Conservation (phyloP, 2,329 filamentous ascomycete species). For the Paecilomyces formosus region DNA sequence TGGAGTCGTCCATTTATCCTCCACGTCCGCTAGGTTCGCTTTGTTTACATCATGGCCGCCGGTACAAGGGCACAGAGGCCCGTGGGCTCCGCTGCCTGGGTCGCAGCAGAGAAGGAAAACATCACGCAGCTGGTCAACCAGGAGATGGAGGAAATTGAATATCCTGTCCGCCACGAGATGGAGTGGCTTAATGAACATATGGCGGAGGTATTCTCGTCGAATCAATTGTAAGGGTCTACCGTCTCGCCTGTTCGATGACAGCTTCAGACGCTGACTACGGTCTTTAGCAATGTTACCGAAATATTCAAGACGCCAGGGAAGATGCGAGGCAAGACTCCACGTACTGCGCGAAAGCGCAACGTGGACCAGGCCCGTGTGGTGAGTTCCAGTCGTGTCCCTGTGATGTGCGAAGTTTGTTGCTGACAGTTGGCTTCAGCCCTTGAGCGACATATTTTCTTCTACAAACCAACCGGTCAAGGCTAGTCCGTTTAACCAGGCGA, state of each 20-base stretch:
- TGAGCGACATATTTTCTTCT: slow-evolving; percentile 42
- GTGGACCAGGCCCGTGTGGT: slow-evolving; percentile 38
- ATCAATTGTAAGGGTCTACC: slow-evolving; percentile 60
- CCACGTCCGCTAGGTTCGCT: slow-evolving; percentile 6
- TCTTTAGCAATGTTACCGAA: slow-evolving; percentile 72
- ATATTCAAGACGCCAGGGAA: slow-evolving; percentile 69
- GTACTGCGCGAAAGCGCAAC: slow-evolving; percentile 37
- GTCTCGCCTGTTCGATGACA: slow-evolving; percentile 5
- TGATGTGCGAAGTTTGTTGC: slow-evolving; percentile 6
- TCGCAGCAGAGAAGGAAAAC: slow-evolving; percentile 73
- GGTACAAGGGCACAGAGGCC: slow-evolving; percentile 38
- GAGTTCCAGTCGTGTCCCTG: slow-evolving; percentile 14
- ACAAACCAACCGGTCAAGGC: slow-evolving; percentile 26
- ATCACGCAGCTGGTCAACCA: slow-evolving; percentile 67
- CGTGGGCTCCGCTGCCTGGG: slow-evolving; percentile 79
- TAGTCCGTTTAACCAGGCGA: slow-evolving; percentile 26
- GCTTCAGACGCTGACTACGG: slow-evolving; percentile 20
- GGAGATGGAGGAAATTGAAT: slow-evolving; percentile 89
- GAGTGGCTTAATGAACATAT: slow-evolving; percentile 99
- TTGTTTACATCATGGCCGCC: slow-evolving; percentile 35
- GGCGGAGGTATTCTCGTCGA: slow-evolving; percentile 82
- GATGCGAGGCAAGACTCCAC: slow-evolving; percentile 41
- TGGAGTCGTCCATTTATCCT: not conserved
- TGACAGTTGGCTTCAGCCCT: slow-evolving; percentile 25
- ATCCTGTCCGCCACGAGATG: slow-evolving; percentile 84